Conservation (phyloP, 2,329 filamentous ascomycete species). For the Sporothrix pallida region DNA sequence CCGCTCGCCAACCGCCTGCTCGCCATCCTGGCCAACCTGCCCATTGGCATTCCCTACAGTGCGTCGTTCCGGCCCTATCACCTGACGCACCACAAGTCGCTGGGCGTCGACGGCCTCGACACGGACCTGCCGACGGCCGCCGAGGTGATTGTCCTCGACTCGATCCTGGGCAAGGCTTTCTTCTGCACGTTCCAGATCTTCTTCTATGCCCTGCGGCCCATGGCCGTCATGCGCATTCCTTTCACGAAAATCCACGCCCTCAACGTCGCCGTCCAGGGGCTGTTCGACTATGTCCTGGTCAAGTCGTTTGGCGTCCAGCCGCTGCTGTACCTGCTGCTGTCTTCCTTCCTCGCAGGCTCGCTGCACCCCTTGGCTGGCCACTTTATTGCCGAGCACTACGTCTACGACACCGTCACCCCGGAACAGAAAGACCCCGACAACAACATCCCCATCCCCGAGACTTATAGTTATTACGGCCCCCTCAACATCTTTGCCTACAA, state of each 20-base stretch:
- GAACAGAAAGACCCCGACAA: constrained; percentile 63
- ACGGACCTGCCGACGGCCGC: constrained; percentile 92
- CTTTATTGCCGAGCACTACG: constrained; percentile 98
- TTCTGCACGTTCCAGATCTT: constrained; percentile 99
- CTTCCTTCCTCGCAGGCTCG: constrained; percentile 90
- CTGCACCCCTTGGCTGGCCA: constrained; percentile 94
- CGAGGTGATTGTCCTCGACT: constrained; percentile 92
- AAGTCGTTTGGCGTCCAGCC: constrained; percentile 65
- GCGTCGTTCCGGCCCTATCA: constrained; percentile 98
- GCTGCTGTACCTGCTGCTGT: constrained; percentile 82
- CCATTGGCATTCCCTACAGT: constrained; percentile 94
- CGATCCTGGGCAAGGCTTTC: constrained; percentile 93
- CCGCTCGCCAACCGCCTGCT: constrained; percentile 80
- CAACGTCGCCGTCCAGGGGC: constrained; percentile 78
- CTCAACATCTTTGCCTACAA: constrained; percentile 96
- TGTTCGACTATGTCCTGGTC: constrained; percentile 76
- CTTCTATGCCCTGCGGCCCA: constrained; percentile 95
- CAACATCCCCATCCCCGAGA: constrained; percentile 78
- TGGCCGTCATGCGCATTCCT: constrained; percentile 89
- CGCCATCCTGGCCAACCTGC: constrained; percentile 92
- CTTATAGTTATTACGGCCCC: constrained; percentile 94
- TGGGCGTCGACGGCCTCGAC: constrained; percentile 94
- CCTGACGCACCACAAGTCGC: constrained; percentile 97
- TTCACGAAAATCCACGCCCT: constrained; percentile 83
- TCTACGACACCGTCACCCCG: constrained; percentile 69